Conservation (phyloP, 331 rosid genomes). For the Cydonia oblonga region DNA sequence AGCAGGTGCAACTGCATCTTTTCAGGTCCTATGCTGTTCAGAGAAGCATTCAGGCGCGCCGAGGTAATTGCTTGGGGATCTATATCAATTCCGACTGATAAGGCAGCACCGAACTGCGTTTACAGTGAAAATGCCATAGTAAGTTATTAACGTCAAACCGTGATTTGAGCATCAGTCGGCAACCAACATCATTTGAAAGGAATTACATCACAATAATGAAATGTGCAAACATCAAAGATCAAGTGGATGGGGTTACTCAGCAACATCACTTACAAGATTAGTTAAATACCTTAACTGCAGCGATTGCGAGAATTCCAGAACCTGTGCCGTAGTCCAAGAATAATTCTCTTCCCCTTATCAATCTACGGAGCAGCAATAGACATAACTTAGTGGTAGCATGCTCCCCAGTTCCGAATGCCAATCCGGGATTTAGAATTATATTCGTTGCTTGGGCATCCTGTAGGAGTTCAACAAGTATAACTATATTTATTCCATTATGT, state of each 20-base stretch:
- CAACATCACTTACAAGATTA: not conserved
- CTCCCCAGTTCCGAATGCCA: conserved; percentile 94
- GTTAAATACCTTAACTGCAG: conserved; percentile 64
- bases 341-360: conserved; percentile 69
- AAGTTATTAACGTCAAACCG: not conserved
- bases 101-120: conserved; percentile 71
- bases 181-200: not conserved
- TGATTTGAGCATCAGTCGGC: conserved; percentile 8
- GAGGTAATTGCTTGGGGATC: conserved; percentile 72
- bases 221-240: not conserved
- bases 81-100: conserved; percentile 69
- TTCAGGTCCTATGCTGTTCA: conserved; percentile 63
- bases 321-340: conserved; percentile 91
- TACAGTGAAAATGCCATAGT: conserved; percentile 11
- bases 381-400: conserved; percentile 78
- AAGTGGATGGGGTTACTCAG: not conserved
- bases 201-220: not conserved
- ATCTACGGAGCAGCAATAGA: conserved; percentile 51
- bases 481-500: not conserved
- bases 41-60: conserved; percentile 60
- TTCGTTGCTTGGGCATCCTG: conserved; percentile 71
- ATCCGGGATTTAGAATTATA: conserved; percentile 70
- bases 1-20: conserved; percentile 46
- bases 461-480: not conserved
- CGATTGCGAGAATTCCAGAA: conserved; percentile 86